A percentile compares a stretch with the other conserved stretches of the same genome.
Evolutionary conservation across 2,329 filamentous ascomycete species (phyloP).

Genomic region (Colletotrichum tamarilloi): DNA sequence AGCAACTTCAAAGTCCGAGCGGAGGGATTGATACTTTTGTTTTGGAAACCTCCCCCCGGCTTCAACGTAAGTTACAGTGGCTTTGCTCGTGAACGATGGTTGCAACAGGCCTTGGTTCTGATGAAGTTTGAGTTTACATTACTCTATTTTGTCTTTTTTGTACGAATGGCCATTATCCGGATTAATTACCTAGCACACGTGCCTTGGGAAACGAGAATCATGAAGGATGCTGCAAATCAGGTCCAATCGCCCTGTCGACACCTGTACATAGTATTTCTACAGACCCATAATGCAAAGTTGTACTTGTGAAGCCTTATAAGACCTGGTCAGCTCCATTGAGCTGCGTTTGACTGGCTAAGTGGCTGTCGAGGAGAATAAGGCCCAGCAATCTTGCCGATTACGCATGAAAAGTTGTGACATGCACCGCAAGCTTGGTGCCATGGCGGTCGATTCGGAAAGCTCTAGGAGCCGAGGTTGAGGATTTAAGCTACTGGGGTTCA

Average conservation of each 20-base stretch:
- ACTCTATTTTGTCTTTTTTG: neutral
- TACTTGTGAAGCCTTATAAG: neutral
- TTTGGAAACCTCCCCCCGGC: neutral
- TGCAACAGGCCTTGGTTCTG: neutral
- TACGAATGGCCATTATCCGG: neutral
- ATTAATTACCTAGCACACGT: neutral
- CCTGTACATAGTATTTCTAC: neutral
- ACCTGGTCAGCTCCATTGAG: neutral
- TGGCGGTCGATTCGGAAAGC: too few species aligned
- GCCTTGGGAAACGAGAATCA: neutral
- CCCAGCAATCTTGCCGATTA: neutral
- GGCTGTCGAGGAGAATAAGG: neutral
- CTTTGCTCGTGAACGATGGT: neutral
- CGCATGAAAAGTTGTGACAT: neutral
- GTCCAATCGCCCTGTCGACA: neutral
- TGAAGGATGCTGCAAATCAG: neutral
- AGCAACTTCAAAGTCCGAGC: slow-evolving; percentile 25
- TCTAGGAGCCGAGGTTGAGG: neutral
- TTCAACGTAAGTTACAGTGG: neutral
- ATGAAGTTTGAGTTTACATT: neutral
- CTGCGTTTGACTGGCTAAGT: neutral
- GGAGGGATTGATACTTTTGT: neutral
- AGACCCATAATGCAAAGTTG: neutral
- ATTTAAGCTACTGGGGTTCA: neutral
- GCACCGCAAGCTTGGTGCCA: too few species aligned